phyloP scores from a whole-genome alignment of 1,139 yeast genomes.

The Kurtzmaniella quercitrusa region DNA sequence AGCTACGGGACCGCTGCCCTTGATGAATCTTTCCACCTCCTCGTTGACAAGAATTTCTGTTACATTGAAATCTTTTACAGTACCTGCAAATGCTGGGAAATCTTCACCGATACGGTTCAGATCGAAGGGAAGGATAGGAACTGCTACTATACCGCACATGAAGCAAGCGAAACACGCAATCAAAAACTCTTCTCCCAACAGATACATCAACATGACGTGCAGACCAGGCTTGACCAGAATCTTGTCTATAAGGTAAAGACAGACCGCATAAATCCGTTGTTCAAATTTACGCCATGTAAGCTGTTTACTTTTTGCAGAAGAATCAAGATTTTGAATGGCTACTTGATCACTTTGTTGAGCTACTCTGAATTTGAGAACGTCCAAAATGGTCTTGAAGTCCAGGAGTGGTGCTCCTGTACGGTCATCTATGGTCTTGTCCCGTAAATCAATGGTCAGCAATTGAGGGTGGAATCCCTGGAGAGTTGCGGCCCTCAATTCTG shows the following conservation, averaged over 20 bases:
- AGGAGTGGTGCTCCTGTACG: constrained; percentile 70
- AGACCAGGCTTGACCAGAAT: constrained; percentile 60
- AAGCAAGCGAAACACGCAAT: constrained; percentile 85
- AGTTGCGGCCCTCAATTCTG: constrained; percentile 53
- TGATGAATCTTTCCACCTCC: constrained; percentile 68
- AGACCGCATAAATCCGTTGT: constrained; percentile 67
- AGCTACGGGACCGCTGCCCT: constrained; percentile 58
- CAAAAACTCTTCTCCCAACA: constrained; percentile 82
- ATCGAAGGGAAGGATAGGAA: constrained; percentile 78
- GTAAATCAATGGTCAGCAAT: constrained; percentile 67
- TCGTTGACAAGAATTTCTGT: constrained; percentile 71
- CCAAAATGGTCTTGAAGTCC: constrained; percentile 68
- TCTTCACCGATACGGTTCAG: constrained; percentile 71
- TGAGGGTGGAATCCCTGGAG: constrained; percentile 47
- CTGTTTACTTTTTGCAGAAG: constrained; percentile 49
- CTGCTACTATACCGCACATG: constrained; percentile 71
- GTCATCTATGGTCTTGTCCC: constrained; percentile 72
- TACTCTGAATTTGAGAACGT: constrained; percentile 76
- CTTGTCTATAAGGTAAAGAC: constrained; percentile 52
- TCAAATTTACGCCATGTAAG: constrained; percentile 88
- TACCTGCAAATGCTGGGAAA: constrained; percentile 59
- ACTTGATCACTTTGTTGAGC: constrained; percentile 70
- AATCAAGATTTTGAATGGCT: constrained; percentile 69
- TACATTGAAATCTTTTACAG: constrained; percentile 67
- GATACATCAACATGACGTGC: constrained; percentile 74